These are phyloP conservation scores for Globisporangium iwayamae DNA, from an alignment of 352 stramenopile genomes.

Conservation along the genomic window DNA sequence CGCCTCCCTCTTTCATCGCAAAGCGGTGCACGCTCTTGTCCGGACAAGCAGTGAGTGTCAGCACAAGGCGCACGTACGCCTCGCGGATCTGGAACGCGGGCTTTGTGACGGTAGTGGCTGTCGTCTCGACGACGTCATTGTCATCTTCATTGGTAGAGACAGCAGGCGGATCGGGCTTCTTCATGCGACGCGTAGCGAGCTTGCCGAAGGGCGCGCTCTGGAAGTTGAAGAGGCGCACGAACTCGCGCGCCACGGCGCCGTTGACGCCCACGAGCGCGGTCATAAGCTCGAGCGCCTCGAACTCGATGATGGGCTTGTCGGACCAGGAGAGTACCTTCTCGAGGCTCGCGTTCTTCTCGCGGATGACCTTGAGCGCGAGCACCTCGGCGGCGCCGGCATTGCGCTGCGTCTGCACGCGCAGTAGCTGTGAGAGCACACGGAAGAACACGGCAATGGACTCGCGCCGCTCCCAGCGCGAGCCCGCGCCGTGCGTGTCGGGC, in stretches of 20 bases:
- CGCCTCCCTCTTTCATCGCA: conserved; percentile 65
- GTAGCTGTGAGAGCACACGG: conserved; percentile 44
- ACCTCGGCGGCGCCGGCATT: conserved; percentile 42
- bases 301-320: conserved; percentile 81
- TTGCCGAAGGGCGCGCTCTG: conserved; percentile 60
- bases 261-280: conserved; percentile 38
- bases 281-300: conserved; percentile 63
- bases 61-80: conserved; percentile 62
- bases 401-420: conserved; percentile 29
- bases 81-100: conserved; percentile 58
- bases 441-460: conserved; percentile 71
- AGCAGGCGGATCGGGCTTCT: conserved; percentile 32
- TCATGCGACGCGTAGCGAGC: conserved; percentile 53
- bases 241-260: conserved; percentile 44
- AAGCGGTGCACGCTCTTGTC: conserved; percentile 83
- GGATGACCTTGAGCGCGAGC: conserved; percentile 61
- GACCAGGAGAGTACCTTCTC: conserved; percentile 82
- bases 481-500: conserved; percentile 46
- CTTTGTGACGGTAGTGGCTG: background rate
- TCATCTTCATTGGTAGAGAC: background rate
- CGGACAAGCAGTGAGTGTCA: conserved; percentile 50
- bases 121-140: background rate
- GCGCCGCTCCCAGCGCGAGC: conserved; percentile 56
- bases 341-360: conserved; percentile 57
- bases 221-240: conserved; percentile 81